A percentile compares a stretch with the other conserved stretches of the same genome.
phyloP scores from a whole-genome alignment of 768 basidiomycete genomes.

The Hygrocybe coccinea region DNA sequence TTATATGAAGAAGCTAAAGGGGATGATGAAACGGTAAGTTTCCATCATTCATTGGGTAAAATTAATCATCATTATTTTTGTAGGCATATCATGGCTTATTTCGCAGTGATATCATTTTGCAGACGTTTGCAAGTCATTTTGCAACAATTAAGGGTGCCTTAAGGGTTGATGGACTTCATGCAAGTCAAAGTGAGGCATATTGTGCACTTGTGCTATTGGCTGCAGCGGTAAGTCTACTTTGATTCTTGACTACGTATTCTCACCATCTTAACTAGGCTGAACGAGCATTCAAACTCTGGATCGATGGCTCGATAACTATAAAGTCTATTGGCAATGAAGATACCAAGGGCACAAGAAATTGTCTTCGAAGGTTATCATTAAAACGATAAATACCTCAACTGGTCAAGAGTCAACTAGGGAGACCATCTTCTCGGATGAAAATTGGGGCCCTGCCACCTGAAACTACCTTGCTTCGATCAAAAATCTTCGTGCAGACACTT shows the following conservation, averaged over 20 bases:
- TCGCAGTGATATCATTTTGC: neutral
- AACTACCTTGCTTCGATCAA: neutral
- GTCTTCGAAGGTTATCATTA: neutral
- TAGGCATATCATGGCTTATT: slow-evolving; percentile 1
- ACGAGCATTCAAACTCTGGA: slow-evolving; percentile 1
- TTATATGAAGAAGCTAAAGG: neutral
- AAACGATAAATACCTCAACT: neutral
- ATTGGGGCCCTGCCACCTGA: slow-evolving; percentile 1
- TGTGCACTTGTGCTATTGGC: slow-evolving; percentile 1
- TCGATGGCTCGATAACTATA: neutral
- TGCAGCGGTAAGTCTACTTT: neutral
- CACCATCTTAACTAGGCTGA: neutral
- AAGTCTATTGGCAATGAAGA: neutral
- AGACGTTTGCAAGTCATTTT: neutral
- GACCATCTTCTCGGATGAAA: neutral
- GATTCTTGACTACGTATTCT: neutral
- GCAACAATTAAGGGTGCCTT: neutral
- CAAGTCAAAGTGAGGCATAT: neutral
- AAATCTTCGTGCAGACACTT: neutral
- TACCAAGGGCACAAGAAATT: neutral
- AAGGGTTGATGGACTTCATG: neutral
- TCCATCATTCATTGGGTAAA: neutral
- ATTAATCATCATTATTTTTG: neutral
- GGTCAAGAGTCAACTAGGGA: neutral
- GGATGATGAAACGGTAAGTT: neutral